Evolutionary conservation across 2,329 filamentous ascomycete species (phyloP), one percentile per base, ranked within the genome.

Genomic region (Penicillium nordicum): DNA sequence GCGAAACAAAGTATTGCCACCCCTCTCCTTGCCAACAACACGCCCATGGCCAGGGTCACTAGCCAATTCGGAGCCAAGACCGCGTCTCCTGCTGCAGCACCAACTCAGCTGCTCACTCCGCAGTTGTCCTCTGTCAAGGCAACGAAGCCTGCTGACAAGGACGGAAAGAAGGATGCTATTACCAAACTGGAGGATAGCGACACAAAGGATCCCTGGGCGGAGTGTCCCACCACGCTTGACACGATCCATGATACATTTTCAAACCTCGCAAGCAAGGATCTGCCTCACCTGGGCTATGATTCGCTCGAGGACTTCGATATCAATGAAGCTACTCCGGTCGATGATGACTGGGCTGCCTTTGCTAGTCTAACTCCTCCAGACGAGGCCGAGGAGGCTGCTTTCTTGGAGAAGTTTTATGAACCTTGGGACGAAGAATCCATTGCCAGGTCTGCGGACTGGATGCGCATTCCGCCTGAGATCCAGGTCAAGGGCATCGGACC

Each of bases 281-380:
- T 65, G 42, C 62, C 57, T 25, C 66, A 67, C 12, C 62, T 75
- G 21, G 69, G 71, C 6, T 61, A 65, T 46, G 71, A 75, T 52
- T 65, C 70, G 0, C 70, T 74, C 55, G 73, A 76, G 11, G 71
- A 76, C 51, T 71, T 76, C 42, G 60, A 75, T 47, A 71, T 72
- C 36, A 55, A 69, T 1, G 70, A 75, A 37, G 41, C 41, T 23
- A 55, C 53, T 10, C 53, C 53, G 30, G 53, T 46, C 10, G 48
- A 55, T 34, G 48, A 55, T 32, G 53, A 55, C 23, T 55, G 53
- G 49, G 63, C 64, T 23, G 68, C 65, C 21, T 55, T 69, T 44
- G 66, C 69, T 53, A 73, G 72, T 30, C 63, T 73, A 58, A 77
- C 74, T 1, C 73, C 74, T 2, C 72, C 71, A 52, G 71, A 64